Conservation (phyloP, 208 protist species). For the Herpetomonas samuelpessoai region DNA sequence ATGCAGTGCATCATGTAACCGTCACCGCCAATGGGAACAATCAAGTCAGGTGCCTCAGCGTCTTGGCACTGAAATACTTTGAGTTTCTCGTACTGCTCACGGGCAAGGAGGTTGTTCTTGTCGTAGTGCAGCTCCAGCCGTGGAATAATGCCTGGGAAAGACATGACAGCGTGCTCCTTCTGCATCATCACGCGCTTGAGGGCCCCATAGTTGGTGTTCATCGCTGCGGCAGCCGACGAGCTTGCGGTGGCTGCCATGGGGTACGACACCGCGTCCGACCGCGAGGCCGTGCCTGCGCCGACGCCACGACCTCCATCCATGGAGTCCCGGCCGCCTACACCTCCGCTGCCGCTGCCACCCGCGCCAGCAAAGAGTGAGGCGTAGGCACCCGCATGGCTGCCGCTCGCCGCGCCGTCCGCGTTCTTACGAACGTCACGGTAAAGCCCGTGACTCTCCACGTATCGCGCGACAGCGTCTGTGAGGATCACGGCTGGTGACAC, state of each 20-base stretch:
- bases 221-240: neutral
- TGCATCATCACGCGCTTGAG: conserved; percentile 12
- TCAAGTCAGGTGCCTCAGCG: conserved; percentile 81
- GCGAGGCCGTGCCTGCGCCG: no score
- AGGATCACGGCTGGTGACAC: conserved; percentile 56
- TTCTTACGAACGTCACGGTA: conserved; percentile 79
- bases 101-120: conserved; percentile 75
- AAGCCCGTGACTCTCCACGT: conserved; percentile 75
- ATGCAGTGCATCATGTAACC: conserved; percentile 94
- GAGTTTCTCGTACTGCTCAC: conserved; percentile 81
- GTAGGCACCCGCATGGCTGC: conserved; percentile 16
- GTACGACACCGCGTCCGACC: no score
- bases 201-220: conserved; percentile 5
- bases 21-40: conserved; percentile 90
- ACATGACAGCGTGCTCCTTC: conserved; percentile 40
- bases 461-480: conserved; percentile 70
- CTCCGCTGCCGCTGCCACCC: no score
- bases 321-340: no score
- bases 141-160: conserved; percentile 73
- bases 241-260: no score
- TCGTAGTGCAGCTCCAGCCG: conserved; percentile 87
- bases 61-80: conserved; percentile 57
- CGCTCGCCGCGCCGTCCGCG: conserved; percentile 23
- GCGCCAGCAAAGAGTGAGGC: conserved; percentile 5
- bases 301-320: no score